These are phyloP conservation scores for Pseudohyphozyma bogoriensis DNA, from an alignment of 768 basidiomycete species.

Conservation along the genomic window DNA sequence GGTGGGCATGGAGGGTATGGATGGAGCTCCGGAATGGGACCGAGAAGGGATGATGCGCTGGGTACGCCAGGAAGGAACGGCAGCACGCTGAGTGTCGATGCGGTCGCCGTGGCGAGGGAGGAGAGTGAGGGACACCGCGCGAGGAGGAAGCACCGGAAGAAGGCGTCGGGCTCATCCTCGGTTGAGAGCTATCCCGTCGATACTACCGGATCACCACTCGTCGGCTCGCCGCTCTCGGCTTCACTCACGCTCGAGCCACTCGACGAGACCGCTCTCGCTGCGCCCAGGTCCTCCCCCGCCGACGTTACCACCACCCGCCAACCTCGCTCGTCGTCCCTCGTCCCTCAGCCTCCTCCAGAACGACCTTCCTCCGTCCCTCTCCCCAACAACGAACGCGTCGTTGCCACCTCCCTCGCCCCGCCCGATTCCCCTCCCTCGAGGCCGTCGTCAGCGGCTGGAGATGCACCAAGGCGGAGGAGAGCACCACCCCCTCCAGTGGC, in stretches of 20 bases:
- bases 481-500: no score
- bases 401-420: no score
- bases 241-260: not conserved
- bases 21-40: slow-evolving; percentile 4
- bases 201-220: not conserved
- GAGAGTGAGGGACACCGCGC: not conserved
- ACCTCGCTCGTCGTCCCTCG: no score
- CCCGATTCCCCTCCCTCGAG: no score
- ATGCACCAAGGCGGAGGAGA: no score
- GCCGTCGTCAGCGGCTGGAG: no score
- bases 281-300: no score
- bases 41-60: not conserved
- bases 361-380: no score
- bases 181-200: not conserved
- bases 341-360: no score
- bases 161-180: not conserved
- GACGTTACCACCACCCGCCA: no score
- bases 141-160: not conserved
- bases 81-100: slow-evolving; percentile 29
- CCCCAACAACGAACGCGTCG: no score
- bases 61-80: not conserved
- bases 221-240: not conserved
- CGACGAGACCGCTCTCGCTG: no score
- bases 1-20: not conserved
- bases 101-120: slow-evolving; percentile 20